These are phyloP conservation scores for Nicotiana rustica DNA, from an alignment of 305 asterid genomes.

Conservation along the genomic window DNA sequence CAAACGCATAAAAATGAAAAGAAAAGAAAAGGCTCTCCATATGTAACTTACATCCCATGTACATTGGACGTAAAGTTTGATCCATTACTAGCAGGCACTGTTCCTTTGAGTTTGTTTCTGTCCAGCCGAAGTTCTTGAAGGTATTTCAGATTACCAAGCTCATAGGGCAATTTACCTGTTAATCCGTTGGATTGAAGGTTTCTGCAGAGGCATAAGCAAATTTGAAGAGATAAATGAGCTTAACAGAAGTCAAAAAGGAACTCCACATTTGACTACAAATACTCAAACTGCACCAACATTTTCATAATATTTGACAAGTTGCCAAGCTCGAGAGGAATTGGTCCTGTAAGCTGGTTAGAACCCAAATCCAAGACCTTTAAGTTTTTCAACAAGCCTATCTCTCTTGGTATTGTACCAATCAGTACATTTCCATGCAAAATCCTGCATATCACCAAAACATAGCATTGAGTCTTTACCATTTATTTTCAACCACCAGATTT, in stretches of 20 bases:
- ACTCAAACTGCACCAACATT: constrained; percentile 63
- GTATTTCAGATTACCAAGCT: constrained; percentile 72
- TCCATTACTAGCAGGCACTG: constrained; percentile 68
- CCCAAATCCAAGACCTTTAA: constrained; percentile 90
- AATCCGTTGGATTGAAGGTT: constrained; percentile 86
- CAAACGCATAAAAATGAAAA: background rate
- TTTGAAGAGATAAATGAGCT: constrained; percentile 9
- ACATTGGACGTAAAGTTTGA: constrained; percentile 49
- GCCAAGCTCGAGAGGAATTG: constrained; percentile 89
- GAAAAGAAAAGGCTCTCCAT: background rate
- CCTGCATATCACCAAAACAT: constrained; percentile 51
- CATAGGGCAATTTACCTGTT: constrained; percentile 84
- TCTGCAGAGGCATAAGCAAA: constrained; percentile 52
- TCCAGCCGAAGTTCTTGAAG: constrained; percentile 90
- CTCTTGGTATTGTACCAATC: constrained; percentile 85
- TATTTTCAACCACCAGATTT: background rate
- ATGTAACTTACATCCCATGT: constrained; percentile 68
- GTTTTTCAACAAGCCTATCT: constrained; percentile 76
- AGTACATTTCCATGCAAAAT: constrained; percentile 79
- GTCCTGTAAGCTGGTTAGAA: constrained; percentile 76
- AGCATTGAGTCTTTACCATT: background rate
- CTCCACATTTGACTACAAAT: constrained; percentile 23
- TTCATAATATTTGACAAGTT: constrained; percentile 63
- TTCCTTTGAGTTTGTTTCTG: constrained; percentile 79
- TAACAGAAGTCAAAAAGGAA: constrained; percentile 25